phyloP scores from a whole-genome alignment of 805 yeast species.

The Spathaspora sp. region DNA sequence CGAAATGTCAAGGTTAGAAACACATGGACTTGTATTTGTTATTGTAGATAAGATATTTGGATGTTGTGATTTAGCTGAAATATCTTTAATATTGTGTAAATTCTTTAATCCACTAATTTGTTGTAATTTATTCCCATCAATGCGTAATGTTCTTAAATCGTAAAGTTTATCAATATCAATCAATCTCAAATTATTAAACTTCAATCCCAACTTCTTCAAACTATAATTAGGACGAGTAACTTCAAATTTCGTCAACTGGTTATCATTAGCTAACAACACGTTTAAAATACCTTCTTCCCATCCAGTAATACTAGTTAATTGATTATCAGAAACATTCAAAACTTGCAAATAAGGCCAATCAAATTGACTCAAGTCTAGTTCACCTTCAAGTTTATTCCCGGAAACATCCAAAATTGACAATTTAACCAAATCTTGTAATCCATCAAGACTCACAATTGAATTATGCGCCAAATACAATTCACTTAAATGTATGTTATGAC shows the following conservation, averaged over 20 bases:
- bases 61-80: slow-evolving; percentile 39
- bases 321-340: slow-evolving; percentile 41
- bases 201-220: slow-evolving; percentile 36
- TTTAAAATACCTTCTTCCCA: slow-evolving; percentile 34
- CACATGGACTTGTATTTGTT: slow-evolving; percentile 10
- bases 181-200: slow-evolving; percentile 30
- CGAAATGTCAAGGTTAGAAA: slow-evolving; percentile 36
- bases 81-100: slow-evolving; percentile 35
- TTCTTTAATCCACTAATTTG: slow-evolving; percentile 21
- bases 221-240: slow-evolving; percentile 15
- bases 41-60: slow-evolving; percentile 1
- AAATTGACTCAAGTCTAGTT: slow-evolving; percentile 30
- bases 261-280: slow-evolving; percentile 40
- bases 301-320: slow-evolving; percentile 27
- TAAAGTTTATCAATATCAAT: slow-evolving; percentile 34
- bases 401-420: slow-evolving; percentile 39
- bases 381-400: slow-evolving; percentile 37
- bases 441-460: slow-evolving; percentile 29
- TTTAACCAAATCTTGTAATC: slow-evolving; percentile 35
- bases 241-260: slow-evolving; percentile 22
- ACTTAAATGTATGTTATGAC: slow-evolving; percentile 38
- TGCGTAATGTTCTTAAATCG: slow-evolving; percentile 37
- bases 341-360: slow-evolving; percentile 40
- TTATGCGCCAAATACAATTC: slow-evolving; percentile 37
- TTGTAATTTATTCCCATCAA: slow-evolving; percentile 41